Evolutionary conservation across 768 basidiomycete species (phyloP), one percentile per base, ranked within the genome.

Genomic region (Podaxis sp.): DNA sequence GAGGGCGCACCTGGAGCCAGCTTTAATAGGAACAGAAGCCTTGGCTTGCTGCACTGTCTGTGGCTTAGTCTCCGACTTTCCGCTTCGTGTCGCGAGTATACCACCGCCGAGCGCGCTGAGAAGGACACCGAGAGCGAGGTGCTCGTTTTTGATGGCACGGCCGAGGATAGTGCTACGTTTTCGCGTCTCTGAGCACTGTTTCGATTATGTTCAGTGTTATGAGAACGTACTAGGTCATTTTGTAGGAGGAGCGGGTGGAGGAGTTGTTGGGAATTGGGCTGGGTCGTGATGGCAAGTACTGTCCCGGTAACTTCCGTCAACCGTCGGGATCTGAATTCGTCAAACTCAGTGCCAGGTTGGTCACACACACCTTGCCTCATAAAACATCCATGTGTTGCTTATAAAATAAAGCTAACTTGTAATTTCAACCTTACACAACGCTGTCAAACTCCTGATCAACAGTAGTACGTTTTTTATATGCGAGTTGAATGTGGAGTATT

Each of bases 91-190:
- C 42, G 84, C 77, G 55, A 81, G 79, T 65, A 78, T 78, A 38
- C 81, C 79, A 59, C 81, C 72, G 58, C 83, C 82, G 61, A 84
- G 84, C 53, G 83, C 76, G 55, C 76, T 73, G 50, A 79, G 74
- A 59, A 93, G 82, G 40, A 86, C 85, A 57, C 82, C 86, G 58
- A 93, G 79, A 21, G 87, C 82, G 64, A 93, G 82, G 78, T 90
- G 86, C 77, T 93, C 89, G 70, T 85, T 88, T 79, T 89, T 90
- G 69, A 93, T 80, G 70, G 81, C 82, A 65, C 91, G 89, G 72
- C 91, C 91, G 63, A 91, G 70, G 69, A 93, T 87, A 63, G 82
- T 77, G 81, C 91, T 93, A 44, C 13, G 28, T 28, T 28, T 62
- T 50, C 32, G 50, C 6, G 50, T 57, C 32, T 61, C n/a, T 27